phyloP scores from a whole-genome alignment of 768 basidiomycete species.

The Boletus subparvulus region DNA sequence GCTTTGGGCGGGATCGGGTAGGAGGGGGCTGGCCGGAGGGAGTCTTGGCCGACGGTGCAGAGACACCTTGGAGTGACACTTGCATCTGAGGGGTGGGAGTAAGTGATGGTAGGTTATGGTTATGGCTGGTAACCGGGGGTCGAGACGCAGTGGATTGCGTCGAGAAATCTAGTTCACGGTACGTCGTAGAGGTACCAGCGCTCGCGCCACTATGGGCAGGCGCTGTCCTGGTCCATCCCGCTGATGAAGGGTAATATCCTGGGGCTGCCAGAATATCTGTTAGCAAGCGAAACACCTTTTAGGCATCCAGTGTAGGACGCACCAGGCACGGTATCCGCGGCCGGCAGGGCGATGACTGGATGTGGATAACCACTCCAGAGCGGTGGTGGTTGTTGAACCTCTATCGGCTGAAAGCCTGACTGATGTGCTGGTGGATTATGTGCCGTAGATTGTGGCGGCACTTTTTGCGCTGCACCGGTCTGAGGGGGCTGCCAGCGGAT shows the following conservation, averaged over 20 bases:
- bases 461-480: constrained; percentile 4
- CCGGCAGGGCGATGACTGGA: neutral
- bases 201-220: neutral
- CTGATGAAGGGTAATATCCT: constrained; percentile 2
- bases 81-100: constrained; percentile 4
- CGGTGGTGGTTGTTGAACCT: constrained; percentile 7
- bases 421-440: constrained; percentile 1
- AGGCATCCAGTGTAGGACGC: neutral
- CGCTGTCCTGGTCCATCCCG: neutral
- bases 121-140: neutral
- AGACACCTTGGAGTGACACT: neutral
- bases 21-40: neutral
- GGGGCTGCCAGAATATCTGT: neutral
- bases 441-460: constrained; percentile 1
- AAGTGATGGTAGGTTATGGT: neutral
- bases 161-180: neutral
- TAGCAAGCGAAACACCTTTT: neutral
- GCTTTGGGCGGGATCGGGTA: neutral
- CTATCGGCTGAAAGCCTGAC: constrained; percentile 4
- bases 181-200: neutral
- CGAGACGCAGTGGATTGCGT: neutral
- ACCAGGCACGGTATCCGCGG: constrained; percentile 4
- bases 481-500: neutral
- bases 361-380: constrained; percentile 11
- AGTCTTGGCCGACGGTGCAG: neutral